phyloP scores from a whole-genome alignment of 768 basidiomycete species.

The Trametes cingulata region DNA sequence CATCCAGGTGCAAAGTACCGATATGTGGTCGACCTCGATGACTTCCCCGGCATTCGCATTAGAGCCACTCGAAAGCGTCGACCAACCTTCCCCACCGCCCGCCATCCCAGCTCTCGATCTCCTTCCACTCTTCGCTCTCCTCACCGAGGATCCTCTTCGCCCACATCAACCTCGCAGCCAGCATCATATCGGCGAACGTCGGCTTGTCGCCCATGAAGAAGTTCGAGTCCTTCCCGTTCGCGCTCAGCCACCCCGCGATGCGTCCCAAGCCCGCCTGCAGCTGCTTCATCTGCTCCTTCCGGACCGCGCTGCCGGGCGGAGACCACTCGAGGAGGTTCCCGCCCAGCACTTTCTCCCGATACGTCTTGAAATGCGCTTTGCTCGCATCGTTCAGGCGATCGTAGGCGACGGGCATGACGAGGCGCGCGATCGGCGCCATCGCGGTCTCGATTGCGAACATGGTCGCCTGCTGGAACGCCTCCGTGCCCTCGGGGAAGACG shows the following conservation, averaged over 20 bases:
- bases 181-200: slow-evolving; percentile 6
- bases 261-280: slow-evolving; percentile 35
- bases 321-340: slow-evolving; percentile 37
- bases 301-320: slow-evolving; percentile 30
- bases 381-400: slow-evolving; percentile 26
- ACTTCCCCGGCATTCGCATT: too few relatives aligned
- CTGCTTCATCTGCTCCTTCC: slow-evolving; percentile 39
- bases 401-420: slow-evolving; percentile 2
- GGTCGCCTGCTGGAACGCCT: slow-evolving; percentile 44
- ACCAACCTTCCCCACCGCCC: slow-evolving; percentile 17
- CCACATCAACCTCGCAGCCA: slow-evolving; percentile 4
- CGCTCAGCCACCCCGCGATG: slow-evolving; percentile 16
- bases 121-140: slow-evolving; percentile 14
- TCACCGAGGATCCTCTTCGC: slow-evolving; percentile 7
- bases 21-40: too few relatives aligned
- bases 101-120: slow-evolving; percentile 8
- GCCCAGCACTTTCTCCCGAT: slow-evolving; percentile 34
- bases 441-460: slow-evolving; percentile 6
- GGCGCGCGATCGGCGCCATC: slow-evolving; percentile 3
- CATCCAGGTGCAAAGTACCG: too few relatives aligned
- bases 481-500: slow-evolving; percentile 40
- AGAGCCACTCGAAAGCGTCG: slow-evolving; percentile 8
- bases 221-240: slow-evolving; percentile 1
- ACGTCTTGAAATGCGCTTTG: slow-evolving; percentile 38
- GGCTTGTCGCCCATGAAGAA: slow-evolving; percentile 11